These are phyloP conservation scores for Magnolia sinica DNA, from an alignment of 164 flowering plant species.

Conservation along the genomic window DNA sequence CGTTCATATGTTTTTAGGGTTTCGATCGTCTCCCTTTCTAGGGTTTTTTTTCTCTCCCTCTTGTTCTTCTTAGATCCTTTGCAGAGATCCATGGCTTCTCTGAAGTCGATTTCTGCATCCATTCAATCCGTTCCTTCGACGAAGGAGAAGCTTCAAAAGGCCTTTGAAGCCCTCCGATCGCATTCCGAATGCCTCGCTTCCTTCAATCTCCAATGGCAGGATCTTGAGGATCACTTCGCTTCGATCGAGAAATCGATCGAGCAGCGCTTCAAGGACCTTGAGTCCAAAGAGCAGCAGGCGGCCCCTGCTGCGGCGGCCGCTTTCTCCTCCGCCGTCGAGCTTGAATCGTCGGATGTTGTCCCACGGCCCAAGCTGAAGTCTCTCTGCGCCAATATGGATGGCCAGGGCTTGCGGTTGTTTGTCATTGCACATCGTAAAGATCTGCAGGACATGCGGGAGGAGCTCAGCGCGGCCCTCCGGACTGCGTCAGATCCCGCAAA, in stretches of 20 bases:
- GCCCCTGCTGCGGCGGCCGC: not conserved
- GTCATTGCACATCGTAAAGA: conserved; percentile 29
- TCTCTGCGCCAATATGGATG: conserved; percentile 57
- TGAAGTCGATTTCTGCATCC: conserved; percentile 34
- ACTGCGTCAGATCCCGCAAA: conserved; percentile 44
- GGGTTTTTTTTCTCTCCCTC: not conserved
- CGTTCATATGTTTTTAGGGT: not conserved
- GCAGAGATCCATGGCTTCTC: conserved; percentile 11
- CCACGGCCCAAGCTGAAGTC: conserved; percentile 41
- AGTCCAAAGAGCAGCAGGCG: conserved; percentile 10
- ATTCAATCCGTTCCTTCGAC: conserved; percentile 31
- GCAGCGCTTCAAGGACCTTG: conserved; percentile 20
- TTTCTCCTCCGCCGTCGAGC: not conserved
- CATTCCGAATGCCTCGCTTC: conserved; percentile 42
- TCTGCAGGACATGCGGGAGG: conserved; percentile 21
- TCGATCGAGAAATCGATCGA: conserved; percentile 33
- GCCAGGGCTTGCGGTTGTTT: conserved; percentile 40
- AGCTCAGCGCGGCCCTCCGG: conserved; percentile 42
- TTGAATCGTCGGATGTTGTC: not conserved
- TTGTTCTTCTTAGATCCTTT: not conserved
- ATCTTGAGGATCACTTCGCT: conserved; percentile 58
- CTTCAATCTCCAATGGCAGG: conserved; percentile 55
- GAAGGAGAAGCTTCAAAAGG: conserved; percentile 38
- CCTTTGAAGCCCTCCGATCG: conserved; percentile 39
- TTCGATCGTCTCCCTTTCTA: not conserved